Evolutionary conservation across 2,329 filamentous ascomycete genomes (phyloP).

Genomic region (Nemania sp.): DNA sequence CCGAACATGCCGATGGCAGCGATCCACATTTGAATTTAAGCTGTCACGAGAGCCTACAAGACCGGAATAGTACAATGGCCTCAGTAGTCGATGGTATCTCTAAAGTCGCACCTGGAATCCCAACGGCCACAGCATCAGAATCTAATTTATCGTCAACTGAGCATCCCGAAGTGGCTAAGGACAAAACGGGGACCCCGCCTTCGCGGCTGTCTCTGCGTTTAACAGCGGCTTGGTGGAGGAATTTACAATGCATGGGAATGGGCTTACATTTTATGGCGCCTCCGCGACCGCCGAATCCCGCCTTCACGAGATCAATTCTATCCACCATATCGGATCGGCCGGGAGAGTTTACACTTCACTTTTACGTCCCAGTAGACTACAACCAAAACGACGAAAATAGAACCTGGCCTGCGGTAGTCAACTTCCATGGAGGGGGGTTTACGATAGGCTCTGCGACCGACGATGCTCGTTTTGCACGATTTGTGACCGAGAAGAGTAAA

Average conservation of each 20-base stretch:
- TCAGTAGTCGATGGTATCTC: conserved; percentile 32
- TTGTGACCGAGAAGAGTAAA: conserved; percentile 63
- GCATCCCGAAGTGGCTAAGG: conserved; percentile 42
- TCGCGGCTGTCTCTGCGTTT: conserved; percentile 71
- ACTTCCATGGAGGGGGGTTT: conserved; percentile 77
- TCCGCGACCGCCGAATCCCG: conserved; percentile 69
- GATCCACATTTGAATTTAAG: background rate
- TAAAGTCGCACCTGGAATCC: conserved; percentile 17
- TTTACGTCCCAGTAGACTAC: conserved; percentile 58
- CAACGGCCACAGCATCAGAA: conserved; percentile 12
- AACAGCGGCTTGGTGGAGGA: conserved; percentile 74
- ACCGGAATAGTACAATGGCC: conserved; percentile 36
- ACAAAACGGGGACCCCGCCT: conserved; percentile 48
- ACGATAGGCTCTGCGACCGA: conserved; percentile 72
- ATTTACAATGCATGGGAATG: conserved; percentile 77
- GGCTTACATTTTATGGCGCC: conserved; percentile 71
- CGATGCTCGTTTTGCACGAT: conserved; percentile 70
- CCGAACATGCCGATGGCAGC: background rate
- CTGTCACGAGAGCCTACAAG: background rate
- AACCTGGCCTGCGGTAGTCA: conserved; percentile 67
- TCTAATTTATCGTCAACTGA: conserved; percentile 34
- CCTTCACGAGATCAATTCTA: conserved; percentile 68
- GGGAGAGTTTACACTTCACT: conserved; percentile 55
- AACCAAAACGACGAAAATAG: conserved; percentile 43
- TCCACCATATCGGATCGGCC: conserved; percentile 54